Base-by-base conservation (phyloP, 495 filamentous ascomycete genomes). In the Collariella sp. region DNA sequence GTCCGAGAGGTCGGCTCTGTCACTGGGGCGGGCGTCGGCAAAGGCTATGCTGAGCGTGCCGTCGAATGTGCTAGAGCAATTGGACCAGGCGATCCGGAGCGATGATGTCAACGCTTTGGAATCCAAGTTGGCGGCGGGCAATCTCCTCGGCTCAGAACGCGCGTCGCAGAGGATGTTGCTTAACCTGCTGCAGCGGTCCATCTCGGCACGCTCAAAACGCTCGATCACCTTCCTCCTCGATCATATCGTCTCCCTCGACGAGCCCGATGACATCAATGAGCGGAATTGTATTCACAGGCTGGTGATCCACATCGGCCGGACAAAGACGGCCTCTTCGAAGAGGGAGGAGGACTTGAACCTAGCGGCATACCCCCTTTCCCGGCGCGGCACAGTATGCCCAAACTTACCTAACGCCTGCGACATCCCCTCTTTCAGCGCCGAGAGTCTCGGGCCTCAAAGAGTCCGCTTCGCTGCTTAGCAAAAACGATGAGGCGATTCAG, bases 261-360 rank as follows among this genome's bases (percentile, higher is more conserved):
- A 95, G 61, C 81, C 87, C 2, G 85, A 91, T 61, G 93, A 96
- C 68, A 87, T 97, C 58, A 95, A 96, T 67, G 83, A 84, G 59
- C 87, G 91, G 10, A 98, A 96, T 62, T 91, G 89, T 61, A 80
- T 98, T 20, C 93, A 98, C 65, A 83, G 93, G 15, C 75, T 96
- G 9, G 84, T 97, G 41, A 94, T 96, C 56, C 82, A 86, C 10
- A 91, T 95, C 60, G 91, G 90, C 34, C 80, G 90, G 18, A 80
- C 83, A 10, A 88, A 89, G 67, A 78, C 82, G 0, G 79, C 77
- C 6, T 75, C 75, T 16, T 78, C 76, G 16, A 71, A 72, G 19
- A 54, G 63, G 35, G 50, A 22, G 7, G 65, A 74, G 54, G 67
- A 76, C 19, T 63, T 76, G 12, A 78, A 84, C 22, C 70, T 73